These are phyloP conservation scores for Musa acuminata DNA, from an alignment of 176 grass and related monocot genomes.

Conservation along the genomic window DNA sequence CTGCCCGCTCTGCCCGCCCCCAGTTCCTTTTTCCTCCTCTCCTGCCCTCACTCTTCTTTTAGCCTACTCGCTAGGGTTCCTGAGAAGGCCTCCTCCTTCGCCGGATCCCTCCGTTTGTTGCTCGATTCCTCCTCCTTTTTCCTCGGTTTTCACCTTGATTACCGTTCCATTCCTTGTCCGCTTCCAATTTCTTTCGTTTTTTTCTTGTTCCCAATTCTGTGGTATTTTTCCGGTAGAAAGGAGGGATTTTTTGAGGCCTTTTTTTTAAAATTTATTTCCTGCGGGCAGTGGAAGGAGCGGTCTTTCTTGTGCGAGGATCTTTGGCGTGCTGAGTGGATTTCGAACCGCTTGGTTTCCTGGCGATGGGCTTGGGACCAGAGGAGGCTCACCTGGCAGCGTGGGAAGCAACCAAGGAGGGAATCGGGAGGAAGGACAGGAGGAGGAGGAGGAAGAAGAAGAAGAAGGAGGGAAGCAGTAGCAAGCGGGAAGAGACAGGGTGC, in stretches of 20 bases:
- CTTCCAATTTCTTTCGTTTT: not conserved
- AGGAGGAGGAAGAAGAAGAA: not conserved
- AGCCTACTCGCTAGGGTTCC: not conserved
- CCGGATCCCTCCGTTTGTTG: not conserved
- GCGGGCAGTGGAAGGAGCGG: not conserved
- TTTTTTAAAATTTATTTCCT: not conserved
- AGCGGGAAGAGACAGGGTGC: not conserved
- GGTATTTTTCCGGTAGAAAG: not conserved
- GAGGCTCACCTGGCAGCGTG: not conserved
- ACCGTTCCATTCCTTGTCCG: not conserved
- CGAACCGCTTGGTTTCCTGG: not conserved
- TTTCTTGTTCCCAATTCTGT: not conserved
- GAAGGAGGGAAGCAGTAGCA: not conserved
- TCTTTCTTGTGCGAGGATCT: not conserved
- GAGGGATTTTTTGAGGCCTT: not conserved
- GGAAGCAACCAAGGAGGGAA: not conserved
- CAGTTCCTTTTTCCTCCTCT: not conserved
- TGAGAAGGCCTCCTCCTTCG: not conserved
- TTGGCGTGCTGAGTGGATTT: not conserved
- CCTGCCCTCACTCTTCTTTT: not conserved
- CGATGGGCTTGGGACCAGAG: not conserved
- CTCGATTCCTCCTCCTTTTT: not conserved
- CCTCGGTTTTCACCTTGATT: not conserved
- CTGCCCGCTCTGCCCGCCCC: no score
- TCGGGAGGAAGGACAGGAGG: not conserved